Percentiles rank a stretch among this genome's conserved stretches.
These are phyloP conservation scores for Zea mays DNA, from an alignment of 176 grass and related monocot species.

Conservation along the genomic window Zm-B73-REFERENCE-NAM-5.0 NC_050099.1:71711001-71711500, in stretches of 20 bases:
- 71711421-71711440: conserved; percentile 5
- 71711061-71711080: conserved; percentile 62
- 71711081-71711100: conserved; percentile 91
- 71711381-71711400: not conserved
- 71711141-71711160: conserved; percentile 32
- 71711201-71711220: conserved; percentile 74
- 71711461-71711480: no score
- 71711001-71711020: conserved; percentile 16
- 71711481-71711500: no score
- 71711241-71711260: conserved; percentile 84
- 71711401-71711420: not conserved
- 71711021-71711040: not conserved
- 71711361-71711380: conserved; percentile 16
- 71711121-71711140: conserved; percentile 88
- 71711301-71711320: conserved; percentile 12
- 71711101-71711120: conserved; percentile 91
- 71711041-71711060: conserved; percentile 25
- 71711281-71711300: conserved; percentile 13
- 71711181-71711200: conserved; percentile 44
- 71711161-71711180: conserved; percentile 14
- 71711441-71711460: not conserved
- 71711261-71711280: conserved; percentile 8
- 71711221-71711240: conserved; percentile 76
- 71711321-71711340: not conserved
- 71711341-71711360: conserved; percentile 1